Base-by-base conservation (phyloP, 768 basidiomycete genomes). In the Amanita inopinata region DNA sequence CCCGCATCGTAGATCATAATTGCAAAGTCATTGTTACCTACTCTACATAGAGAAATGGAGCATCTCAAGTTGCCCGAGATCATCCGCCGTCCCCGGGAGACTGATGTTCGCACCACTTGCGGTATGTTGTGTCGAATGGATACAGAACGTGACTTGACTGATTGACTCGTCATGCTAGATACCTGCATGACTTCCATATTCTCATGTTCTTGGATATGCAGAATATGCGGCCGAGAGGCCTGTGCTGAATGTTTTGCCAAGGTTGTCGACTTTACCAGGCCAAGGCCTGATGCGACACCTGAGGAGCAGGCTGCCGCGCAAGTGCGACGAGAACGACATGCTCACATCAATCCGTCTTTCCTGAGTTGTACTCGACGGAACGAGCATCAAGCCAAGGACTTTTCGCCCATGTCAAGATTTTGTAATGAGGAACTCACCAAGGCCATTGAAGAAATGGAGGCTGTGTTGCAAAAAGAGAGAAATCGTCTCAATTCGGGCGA, bases 121-220 rank as follows among this genome's bases (percentile, higher is more conserved):
- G 89, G 87, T 88, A 56, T 43, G 80, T 62, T 25, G 19, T 18
- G 30, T 42, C 18, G 33, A 31, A 28, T 40, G 10, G 25, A 14
- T 22, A 15, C 14, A 28, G 32, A 12, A 11, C 14, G 10, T 39
- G 10, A 25, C 9, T 19, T 37, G 24, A 36, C 33, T 17, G 9
- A 14, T 24, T 34, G 23, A 47, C 43, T 34, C 15, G 31, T 45
- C 14, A 38, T 53, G 14, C 36, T 47, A 94, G 91, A 96, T 61
- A 89, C 85, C 1, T 96, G 92, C 60, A 85, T 89, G 71, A 92
- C 89, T 3, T 93, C 91, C 9, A 78, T 94, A 45, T 94, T 94
- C 60, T 83, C 84, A 4, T 80, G 78, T 45, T 83, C 80, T 22
- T 94, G 86, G 79, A 85, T 93, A 75, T 94, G 91, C 57, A 73